Conservation (phyloP, 176 grass and related monocot genomes). For the Hyparrhenia diplandra region DNA sequence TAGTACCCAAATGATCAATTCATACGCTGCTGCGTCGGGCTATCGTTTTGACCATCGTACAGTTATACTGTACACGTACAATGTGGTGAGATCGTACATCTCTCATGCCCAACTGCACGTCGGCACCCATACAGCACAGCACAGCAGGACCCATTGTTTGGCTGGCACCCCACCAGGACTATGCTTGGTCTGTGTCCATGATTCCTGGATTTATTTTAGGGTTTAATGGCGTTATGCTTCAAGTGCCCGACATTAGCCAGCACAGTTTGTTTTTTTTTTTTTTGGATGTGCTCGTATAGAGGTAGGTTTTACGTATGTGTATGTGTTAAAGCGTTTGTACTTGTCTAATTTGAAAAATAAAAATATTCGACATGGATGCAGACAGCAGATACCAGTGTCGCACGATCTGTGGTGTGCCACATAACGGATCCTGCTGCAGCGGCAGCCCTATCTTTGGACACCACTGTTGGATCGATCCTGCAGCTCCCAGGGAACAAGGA, state of each 20-base stretch:
- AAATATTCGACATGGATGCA: not conserved
- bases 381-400: constrained; percentile 11
- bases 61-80: not conserved
- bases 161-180: not conserved
- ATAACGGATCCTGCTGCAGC: constrained; percentile 12
- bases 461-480: not conserved
- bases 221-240: too few species aligned
- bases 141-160: not conserved
- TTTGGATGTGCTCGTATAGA: too few species aligned
- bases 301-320: too few species aligned
- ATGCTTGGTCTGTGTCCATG: too few species aligned
- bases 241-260: too few species aligned
- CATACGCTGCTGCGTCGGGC: not conserved
- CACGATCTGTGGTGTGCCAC: not conserved
- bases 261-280: too few species aligned
- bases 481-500: constrained; percentile 14
- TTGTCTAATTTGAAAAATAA: too few species aligned
- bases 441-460: not conserved
- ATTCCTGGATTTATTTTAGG: too few species aligned
- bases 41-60: constrained; percentile 2
- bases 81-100: not conserved
- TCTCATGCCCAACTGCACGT: not conserved
- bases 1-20: not conserved
- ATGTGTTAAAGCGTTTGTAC: too few species aligned
- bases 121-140: not conserved